phyloP scores from a whole-genome alignment of 1,139 yeast genomes.

The Yamadazyma spencermartinsiae region DNA sequence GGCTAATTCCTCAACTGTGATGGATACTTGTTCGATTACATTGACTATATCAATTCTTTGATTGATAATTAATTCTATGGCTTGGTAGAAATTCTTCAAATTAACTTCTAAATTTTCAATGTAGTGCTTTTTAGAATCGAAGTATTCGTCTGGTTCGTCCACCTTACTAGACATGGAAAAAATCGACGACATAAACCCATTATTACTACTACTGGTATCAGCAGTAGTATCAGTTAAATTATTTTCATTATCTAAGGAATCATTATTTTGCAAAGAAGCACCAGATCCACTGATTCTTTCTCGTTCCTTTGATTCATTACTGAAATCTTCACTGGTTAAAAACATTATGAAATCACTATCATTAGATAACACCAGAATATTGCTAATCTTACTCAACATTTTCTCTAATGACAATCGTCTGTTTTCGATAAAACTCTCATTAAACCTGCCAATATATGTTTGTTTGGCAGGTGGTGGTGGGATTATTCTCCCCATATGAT shows the following conservation, averaged over 20 bases:
- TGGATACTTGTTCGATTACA: constrained; percentile 43
- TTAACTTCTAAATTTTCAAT: constrained; percentile 75
- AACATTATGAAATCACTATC: constrained; percentile 82
- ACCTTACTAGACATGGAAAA: constrained; percentile 62
- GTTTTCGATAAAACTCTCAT: constrained; percentile 83
- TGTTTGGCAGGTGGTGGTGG: constrained; percentile 99
- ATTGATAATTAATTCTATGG: constrained; percentile 70
- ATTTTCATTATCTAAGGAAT: constrained; percentile 35
- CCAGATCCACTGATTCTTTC: constrained; percentile 57
- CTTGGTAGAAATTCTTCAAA: constrained; percentile 64
- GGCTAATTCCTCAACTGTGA: constrained; percentile 71
- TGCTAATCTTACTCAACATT: constrained; percentile 74
- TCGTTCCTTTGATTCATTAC: constrained; percentile 61
- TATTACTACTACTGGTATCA: constrained; percentile 31
- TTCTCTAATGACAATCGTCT: constrained; percentile 84
- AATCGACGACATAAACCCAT: constrained; percentile 64
- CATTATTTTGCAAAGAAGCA: constrained; percentile 48
- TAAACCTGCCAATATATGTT: constrained; percentile 78
- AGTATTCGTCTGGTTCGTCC: constrained; percentile 78
- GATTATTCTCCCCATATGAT: constrained; percentile 85
- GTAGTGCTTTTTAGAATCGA: constrained; percentile 65
- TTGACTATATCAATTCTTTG: constrained; percentile 74
- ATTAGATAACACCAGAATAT: constrained; percentile 53
- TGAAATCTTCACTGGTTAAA: constrained; percentile 71
- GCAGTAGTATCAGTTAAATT: constrained; percentile 17